Percentiles rank a stretch among this genome's conserved stretches.
These are phyloP conservation scores for Babesia bovis DNA, from an alignment of 169 alveolate species.

Conservation along the genomic window DNA sequence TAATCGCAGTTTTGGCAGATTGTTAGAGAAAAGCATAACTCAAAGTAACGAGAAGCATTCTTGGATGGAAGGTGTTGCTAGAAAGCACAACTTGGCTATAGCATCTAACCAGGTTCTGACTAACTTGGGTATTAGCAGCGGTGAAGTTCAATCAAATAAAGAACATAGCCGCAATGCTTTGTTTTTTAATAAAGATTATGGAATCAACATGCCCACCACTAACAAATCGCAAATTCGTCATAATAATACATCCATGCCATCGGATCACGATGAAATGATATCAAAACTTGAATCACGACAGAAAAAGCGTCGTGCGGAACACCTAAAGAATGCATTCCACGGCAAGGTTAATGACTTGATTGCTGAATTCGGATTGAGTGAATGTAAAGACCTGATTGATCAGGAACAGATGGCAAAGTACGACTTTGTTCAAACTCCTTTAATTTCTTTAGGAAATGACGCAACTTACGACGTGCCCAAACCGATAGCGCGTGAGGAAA, in stretches of 20 bases:
- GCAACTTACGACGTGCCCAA: constrained; percentile 65
- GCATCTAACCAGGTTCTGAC: constrained; percentile 64
- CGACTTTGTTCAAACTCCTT: constrained; percentile 71
- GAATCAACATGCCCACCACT: background rate
- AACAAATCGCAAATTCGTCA: constrained; percentile 22
- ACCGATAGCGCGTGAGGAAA: constrained; percentile 60
- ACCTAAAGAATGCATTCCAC: constrained; percentile 37
- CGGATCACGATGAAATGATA: constrained; percentile 57
- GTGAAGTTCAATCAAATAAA: constrained; percentile 35
- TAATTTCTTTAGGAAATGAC: constrained; percentile 13
- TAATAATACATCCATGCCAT: constrained; percentile 56
- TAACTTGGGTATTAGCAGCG: constrained; percentile 62
- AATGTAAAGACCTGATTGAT: constrained; percentile 40
- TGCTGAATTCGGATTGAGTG: constrained; percentile 54
- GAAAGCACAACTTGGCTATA: constrained; percentile 61
- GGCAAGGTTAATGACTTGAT: constrained; percentile 62
- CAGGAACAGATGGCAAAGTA: constrained; percentile 30
- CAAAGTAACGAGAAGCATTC: constrained; percentile 37
- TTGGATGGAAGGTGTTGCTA: constrained; percentile 64
- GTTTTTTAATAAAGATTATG: constrained; percentile 47
- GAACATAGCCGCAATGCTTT: constrained; percentile 44
- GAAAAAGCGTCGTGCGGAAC: constrained; percentile 31
- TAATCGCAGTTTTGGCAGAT: constrained; percentile 69
- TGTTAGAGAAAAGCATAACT: constrained; percentile 59
- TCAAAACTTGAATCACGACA: constrained; percentile 37